A percentile compares a stretch with the other conserved stretches of the same genome.
phyloP scores from a whole-genome alignment of 2,329 filamentous ascomycete species.

The Acrocalymma vagum region DNA sequence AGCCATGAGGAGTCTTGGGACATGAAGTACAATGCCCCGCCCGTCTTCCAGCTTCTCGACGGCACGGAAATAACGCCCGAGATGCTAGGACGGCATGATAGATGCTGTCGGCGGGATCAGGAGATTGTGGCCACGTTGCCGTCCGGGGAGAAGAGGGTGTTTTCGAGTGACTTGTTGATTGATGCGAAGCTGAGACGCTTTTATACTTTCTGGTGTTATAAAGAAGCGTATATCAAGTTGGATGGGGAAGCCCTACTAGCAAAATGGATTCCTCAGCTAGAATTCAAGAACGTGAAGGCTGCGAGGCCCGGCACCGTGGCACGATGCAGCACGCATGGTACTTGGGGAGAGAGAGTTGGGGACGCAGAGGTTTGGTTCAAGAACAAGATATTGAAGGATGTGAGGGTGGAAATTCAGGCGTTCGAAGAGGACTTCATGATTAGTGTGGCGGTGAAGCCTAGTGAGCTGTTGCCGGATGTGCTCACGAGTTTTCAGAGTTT shows the following conservation, averaged over 20 bases:
- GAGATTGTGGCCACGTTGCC: conserved; percentile 48
- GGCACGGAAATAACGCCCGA: conserved; percentile 50
- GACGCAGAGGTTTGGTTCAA: conserved; percentile 62
- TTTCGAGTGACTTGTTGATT: conserved; percentile 57
- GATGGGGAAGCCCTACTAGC: conserved; percentile 80
- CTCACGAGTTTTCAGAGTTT: conserved; percentile 53
- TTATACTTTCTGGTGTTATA: conserved; percentile 80
- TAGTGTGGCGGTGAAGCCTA: conserved; percentile 59
- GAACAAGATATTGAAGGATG: conserved; percentile 57
- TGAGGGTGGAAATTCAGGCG: conserved; percentile 65
- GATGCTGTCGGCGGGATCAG: conserved; percentile 50
- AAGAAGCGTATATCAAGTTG: conserved; percentile 85
- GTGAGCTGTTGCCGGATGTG: conserved; percentile 42
- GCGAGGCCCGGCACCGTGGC: conserved; percentile 56
- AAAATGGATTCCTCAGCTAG: conserved; percentile 73
- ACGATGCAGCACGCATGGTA: conserved; percentile 53
- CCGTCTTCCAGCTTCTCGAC: conserved; percentile 52
- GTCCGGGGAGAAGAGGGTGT: conserved; percentile 42
- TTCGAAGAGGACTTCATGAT: conserved; percentile 68
- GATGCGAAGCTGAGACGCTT: conserved; percentile 74
- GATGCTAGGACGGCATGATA: conserved; percentile 54
- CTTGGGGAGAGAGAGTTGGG: conserved; percentile 56
- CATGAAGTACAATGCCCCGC: conserved; percentile 65
- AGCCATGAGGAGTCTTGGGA: conserved; percentile 67
- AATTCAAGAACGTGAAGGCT: conserved; percentile 71